Evolutionary conservation across 495 filamentous ascomycete species (phyloP), one percentile per base, ranked within the genome.

Genomic region (Neurospora intermedia): DNA sequence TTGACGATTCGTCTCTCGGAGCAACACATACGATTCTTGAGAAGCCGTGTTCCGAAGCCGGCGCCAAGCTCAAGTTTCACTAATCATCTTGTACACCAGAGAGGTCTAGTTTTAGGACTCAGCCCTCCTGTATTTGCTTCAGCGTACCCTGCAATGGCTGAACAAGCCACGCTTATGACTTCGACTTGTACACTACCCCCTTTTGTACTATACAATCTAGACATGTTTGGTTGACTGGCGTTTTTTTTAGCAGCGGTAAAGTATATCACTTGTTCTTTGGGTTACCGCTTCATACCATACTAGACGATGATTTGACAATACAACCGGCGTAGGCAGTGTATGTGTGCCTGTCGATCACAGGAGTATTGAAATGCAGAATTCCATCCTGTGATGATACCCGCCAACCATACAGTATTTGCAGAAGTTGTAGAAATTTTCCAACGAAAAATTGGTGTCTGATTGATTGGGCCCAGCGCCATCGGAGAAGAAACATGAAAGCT

Each of bases 311-410:
- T 54, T 54, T 23, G n/a, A 11, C 13, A 62, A 7, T 31, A 62
- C 13, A 31, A 62, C 23, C 23, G 54, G 54, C 27, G 23, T 16
- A 16, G 6, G 20, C 6, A 11, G 31, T 31, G 6, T 16, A 62
- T 23, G 20, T 23, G 48, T 6, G 27, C 48, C 48, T 42, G 70
- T 46, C 20, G 72, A 75, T 76, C 73, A 69, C 43, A 23, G 6
- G 73, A 15, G 76, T 77, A 74, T 38, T 73, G 77, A 75, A 73
- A 78, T 77, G 70, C 38, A 8, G 73, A 74, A 78, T 75, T 73
- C 27, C 27, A 27, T 31, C 74, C 69, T 46, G 31, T 78, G 75
- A 71, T 77, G 75, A 73, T 31, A 80, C 71, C 3, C 35, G 18
- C 40, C n/a, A 39, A n/a, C 43, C 48, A 59, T 23, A 15, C 6